phyloP scores from a whole-genome alignment of 2,329 filamentous ascomycete species.

The Fusarium nodosum region DNA sequence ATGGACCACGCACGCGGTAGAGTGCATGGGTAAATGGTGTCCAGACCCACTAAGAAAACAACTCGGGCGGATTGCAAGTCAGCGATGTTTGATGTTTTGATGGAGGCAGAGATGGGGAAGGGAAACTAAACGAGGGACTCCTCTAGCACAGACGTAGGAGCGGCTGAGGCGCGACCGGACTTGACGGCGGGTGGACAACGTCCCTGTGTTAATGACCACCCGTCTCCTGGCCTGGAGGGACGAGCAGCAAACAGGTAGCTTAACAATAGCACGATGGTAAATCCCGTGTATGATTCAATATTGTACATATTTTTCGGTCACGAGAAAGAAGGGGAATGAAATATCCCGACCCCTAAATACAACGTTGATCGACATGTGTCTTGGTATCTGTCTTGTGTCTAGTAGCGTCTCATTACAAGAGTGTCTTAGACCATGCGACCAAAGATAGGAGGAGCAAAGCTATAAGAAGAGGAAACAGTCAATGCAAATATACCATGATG shows the following conservation, averaged over 20 bases:
- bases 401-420: conserved; percentile 9
- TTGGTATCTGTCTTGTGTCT: conserved; percentile 21
- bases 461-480: background rate
- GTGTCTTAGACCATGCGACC: background rate
- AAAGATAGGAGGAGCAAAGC: conserved; percentile 11
- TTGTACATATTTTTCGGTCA: background rate
- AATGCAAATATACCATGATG: conserved; percentile 5
- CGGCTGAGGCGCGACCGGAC: conserved; percentile 44
- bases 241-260: conserved; percentile 8
- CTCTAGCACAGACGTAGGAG: conserved; percentile 45
- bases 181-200: conserved; percentile 28
- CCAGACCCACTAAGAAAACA: conserved; percentile 40
- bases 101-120: conserved; percentile 26
- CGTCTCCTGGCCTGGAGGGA: background rate
- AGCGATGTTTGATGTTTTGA: conserved; percentile 43
- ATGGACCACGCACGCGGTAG: conserved; percentile 20
- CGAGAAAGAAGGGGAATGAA: conserved; percentile 16
- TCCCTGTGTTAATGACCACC: conserved; percentile 10
- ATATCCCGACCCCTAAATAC: background rate
- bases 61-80: conserved; percentile 29
- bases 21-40: conserved; percentile 28
- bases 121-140: conserved; percentile 35
- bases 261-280: background rate
- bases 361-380: conserved; percentile 28
- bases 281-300: conserved; percentile 9